Evolutionary conservation across 2,329 filamentous ascomycete species (phyloP).

Genomic region (Penicillium sp.): DNA sequence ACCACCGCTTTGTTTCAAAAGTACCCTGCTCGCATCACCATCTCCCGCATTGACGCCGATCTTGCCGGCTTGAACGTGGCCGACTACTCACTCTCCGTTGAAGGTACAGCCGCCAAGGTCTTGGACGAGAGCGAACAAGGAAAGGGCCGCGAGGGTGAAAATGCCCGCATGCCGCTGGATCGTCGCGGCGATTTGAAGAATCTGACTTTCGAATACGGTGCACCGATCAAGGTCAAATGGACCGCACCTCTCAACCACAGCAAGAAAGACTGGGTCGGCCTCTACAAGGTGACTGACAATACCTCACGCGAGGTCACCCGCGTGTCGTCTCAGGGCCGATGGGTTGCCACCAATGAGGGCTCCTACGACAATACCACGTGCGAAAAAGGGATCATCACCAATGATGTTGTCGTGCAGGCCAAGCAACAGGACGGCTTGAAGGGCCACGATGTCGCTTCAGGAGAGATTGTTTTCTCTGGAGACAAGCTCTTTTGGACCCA

Average conservation of each 20-base stretch:
- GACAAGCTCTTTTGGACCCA: conserved; percentile 98
- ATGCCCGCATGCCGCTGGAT: conserved; percentile 60
- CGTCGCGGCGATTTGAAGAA: conserved; percentile 61
- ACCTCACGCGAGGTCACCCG: conserved; percentile 76
- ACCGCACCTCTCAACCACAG: conserved; percentile 79
- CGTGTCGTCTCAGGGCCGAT: conserved; percentile 79
- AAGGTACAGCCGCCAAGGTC: conserved; percentile 55
- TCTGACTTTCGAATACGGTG: conserved; percentile 77
- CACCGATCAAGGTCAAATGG: conserved; percentile 86
- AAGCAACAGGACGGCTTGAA: conserved; percentile 40
- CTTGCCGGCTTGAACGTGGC: conserved; percentile 72
- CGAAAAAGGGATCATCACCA: conserved; percentile 68
- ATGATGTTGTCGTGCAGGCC: conserved; percentile 54
- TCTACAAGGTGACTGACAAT: conserved; percentile 96
- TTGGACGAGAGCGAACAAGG: conserved; percentile 53
- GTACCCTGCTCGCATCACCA: conserved; percentile 77
- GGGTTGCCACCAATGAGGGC: conserved; percentile 73
- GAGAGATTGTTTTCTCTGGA: conserved; percentile 80
- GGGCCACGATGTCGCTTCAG: conserved; percentile 58
- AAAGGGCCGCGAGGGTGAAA: conserved; percentile 67
- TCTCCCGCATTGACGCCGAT: conserved; percentile 73
- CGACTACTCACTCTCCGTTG: conserved; percentile 70
- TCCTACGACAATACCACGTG: conserved; percentile 69
- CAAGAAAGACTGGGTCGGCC: conserved; percentile 88
- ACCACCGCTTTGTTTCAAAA: conserved; percentile 83